Conservation (phyloP, 139 green algal species). For the Coelastrella sp. region DNA sequence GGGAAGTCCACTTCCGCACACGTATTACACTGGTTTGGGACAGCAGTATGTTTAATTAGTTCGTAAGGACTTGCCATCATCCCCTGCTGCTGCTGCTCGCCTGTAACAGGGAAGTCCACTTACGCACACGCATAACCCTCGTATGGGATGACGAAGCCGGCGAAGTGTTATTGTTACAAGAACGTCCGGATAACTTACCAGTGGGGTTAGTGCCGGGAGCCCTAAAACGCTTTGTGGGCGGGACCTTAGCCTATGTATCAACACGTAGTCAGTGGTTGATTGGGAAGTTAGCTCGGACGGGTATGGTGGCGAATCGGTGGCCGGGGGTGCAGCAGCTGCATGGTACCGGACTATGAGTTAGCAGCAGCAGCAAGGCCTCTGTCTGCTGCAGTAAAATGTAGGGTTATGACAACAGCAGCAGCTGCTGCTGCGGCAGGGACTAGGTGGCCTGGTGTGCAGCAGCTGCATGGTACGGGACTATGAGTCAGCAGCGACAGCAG, state of each 20-base stretch:
- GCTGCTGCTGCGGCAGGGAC: too few relatives aligned
- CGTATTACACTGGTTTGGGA: too few relatives aligned
- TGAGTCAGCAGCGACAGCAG: not conserved
- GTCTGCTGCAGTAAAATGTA: too few relatives aligned
- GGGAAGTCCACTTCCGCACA: too few relatives aligned
- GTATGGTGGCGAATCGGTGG: conserved; percentile 6
- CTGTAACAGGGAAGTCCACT: conserved; percentile 18
- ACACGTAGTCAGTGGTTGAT: conserved; percentile 36
- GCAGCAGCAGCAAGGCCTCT: not conserved
- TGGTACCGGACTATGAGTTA: conserved; percentile 24
- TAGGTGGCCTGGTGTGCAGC: too few relatives aligned
- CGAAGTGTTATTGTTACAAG: conserved; percentile 39
- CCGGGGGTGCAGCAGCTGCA: conserved; percentile 2
- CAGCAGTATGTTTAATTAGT: too few relatives aligned
- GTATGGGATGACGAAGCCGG: conserved; percentile 45
- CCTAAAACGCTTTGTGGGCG: conserved; percentile 2
- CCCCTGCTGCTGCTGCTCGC: not conserved
- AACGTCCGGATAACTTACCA: conserved; percentile 41
- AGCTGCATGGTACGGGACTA: conserved; percentile 28
- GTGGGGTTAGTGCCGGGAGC: conserved; percentile 19
- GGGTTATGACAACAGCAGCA: too few relatives aligned
- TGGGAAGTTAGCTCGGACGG: not conserved
- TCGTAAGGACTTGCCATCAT: not conserved
- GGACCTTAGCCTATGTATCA: conserved; percentile 10
- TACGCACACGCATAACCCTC: conserved; percentile 34